Percentiles rank a stretch among this genome's conserved stretches.
Evolutionary conservation across 441 rosid species (phyloP).

Genomic region (Flueggea neowawraea): DNA sequence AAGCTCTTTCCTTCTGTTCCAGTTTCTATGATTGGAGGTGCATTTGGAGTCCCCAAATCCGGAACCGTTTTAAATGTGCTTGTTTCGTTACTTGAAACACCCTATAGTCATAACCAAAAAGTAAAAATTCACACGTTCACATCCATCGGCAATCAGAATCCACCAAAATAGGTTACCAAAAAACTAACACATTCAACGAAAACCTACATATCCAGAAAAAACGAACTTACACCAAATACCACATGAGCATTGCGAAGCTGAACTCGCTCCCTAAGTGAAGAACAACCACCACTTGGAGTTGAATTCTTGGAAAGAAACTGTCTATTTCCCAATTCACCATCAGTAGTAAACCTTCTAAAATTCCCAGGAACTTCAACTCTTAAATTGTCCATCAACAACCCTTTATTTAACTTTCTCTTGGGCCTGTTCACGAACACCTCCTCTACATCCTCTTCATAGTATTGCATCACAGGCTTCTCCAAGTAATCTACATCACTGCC

Average conservation of each 20-base stretch:
- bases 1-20: conserved; percentile 40
- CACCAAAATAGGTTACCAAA: background rate
- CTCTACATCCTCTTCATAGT: conserved; percentile 30
- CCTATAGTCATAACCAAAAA: conserved; percentile 32
- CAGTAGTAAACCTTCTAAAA: conserved; percentile 51
- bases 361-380: conserved; percentile 60
- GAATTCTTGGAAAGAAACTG: conserved; percentile 22
- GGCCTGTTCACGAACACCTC: conserved; percentile 28
- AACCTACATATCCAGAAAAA: background rate
- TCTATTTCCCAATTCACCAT: conserved; percentile 39
- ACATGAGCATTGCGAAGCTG: conserved; percentile 44
- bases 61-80: conserved; percentile 28
- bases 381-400: conserved; percentile 56
- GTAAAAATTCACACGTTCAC: background rate
- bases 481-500: conserved; percentile 14
- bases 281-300: conserved; percentile 32
- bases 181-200: background rate
- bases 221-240: conserved; percentile 8
- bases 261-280: conserved; percentile 39
- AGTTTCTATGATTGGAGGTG: conserved; percentile 78
- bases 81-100: conserved; percentile 20
- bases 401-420: conserved; percentile 46
- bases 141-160: background rate
- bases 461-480: conserved; percentile 24
- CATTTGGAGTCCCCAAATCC: conserved; percentile 88